Base-by-base conservation (phyloP, 495 filamentous ascomycete genomes). In the Patellaria atrata region DNA sequence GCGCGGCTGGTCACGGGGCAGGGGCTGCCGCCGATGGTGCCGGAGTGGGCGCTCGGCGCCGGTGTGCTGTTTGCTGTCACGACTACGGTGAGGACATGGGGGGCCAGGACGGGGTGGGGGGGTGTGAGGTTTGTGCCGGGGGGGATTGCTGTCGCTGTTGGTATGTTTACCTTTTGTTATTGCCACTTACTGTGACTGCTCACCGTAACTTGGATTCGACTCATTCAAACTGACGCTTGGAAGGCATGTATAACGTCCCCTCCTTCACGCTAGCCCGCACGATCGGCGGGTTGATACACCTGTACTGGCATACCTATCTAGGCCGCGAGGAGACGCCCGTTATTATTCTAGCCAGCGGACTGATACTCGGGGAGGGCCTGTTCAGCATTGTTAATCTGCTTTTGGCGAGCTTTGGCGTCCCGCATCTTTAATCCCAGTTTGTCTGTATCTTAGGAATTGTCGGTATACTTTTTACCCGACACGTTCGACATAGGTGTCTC, bases 191-290 rank as follows among this genome's bases (percentile, higher is more conserved):
- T 28, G 8, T 12, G 9, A 22, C 12, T 25, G 33, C 28, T 38
- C 14, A 35, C 27, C 35, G 6, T 14, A 26, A 27, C 13, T 6
- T 15, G 25, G 17, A 18, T 29, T 19, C 5, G 21, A 5, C 6
- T 20, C 20, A 25, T 38, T 20, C 21, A 11, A 7, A 21, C 51
- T 62, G 36, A 65, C 31, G 11, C 33, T 38, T 36, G 3, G 21
- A 51, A 66, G 85, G 89, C 19, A 97, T 97, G 71, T 99, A 96
- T 60, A 99, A 96, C 48, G 78, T 82, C 2, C 91, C 91, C 0
- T 89, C 82, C 0, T 99, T 99, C 47, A 96, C 91, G 0, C 65
- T 99, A 3, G 86, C 91, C 2, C 60, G 91, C 30, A 78, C 82
- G 1, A 77, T 84, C 8, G 91, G 91, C 5, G 91, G 89, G 2